These are phyloP conservation scores for Raphanus sativus DNA, from an alignment of 345 rosid species.

Conservation along the genomic window DNA sequence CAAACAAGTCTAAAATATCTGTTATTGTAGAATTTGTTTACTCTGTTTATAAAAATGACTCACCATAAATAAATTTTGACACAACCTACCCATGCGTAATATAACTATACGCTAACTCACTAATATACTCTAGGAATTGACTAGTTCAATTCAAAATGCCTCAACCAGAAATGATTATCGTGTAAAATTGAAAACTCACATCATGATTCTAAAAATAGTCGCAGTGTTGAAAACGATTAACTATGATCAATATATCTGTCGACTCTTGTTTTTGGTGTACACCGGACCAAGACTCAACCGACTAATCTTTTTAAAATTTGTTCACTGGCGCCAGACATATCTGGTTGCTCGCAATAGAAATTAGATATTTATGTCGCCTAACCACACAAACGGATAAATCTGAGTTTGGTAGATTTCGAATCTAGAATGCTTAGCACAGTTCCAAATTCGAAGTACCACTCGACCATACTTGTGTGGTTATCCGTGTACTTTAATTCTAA, in stretches of 20 bases:
- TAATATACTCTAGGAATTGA: neutral
- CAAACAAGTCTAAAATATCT: neutral
- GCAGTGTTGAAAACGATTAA: neutral
- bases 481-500: no score
- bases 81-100: neutral
- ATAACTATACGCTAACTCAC: neutral
- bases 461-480: no score
- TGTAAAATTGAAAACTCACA: neutral
- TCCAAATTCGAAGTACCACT: no score
- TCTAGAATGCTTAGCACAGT: no score
- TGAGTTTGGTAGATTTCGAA: no score
- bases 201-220: neutral
- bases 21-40: neutral
- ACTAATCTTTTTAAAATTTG: no score
- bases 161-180: neutral
- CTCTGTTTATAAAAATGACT: neutral
- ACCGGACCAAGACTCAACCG: no score
- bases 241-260: neutral
- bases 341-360: no score
- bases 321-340: no score
- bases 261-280: no score
- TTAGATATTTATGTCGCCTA: no score
- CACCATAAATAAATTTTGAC: slow-evolving; percentile 3
- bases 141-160: neutral
- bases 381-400: no score